These are phyloP conservation scores for Chytriomyces sp. DNA, from an alignment of 192 early-diverging fungal genomes.

Conservation along the genomic window DNA sequence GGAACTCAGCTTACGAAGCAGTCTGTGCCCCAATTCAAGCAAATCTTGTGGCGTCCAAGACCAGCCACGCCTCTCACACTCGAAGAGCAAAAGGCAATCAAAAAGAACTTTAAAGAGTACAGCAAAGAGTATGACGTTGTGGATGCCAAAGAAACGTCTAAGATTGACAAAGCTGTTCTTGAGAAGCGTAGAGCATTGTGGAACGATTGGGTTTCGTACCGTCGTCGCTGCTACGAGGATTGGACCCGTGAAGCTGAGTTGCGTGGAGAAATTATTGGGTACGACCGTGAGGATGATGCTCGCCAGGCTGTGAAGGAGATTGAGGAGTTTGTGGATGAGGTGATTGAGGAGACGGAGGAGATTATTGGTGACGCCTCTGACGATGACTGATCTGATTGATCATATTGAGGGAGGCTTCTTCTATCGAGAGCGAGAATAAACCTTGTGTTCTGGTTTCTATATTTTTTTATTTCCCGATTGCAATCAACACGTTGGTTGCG, in stretches of 20 bases:
- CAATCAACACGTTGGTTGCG: neutral
- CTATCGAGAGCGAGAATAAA: neutral
- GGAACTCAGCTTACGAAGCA: conserved; percentile 81
- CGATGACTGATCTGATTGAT: neutral
- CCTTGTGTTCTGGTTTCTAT: neutral
- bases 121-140: conserved; percentile 86
- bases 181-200: conserved; percentile 75
- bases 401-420: neutral
- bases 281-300: conserved; percentile 30
- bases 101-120: conserved; percentile 92
- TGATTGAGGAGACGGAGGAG: conserved; percentile 77
- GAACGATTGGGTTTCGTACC: conserved; percentile 86
- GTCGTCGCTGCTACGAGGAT: conserved; percentile 63
- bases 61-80: conserved; percentile 78
- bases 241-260: conserved; percentile 63
- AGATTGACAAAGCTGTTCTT: conserved; percentile 75
- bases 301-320: conserved; percentile 71
- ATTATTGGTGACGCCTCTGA: conserved; percentile 29
- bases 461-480: neutral
- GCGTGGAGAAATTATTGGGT: conserved; percentile 61
- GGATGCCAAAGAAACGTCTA: conserved; percentile 76
- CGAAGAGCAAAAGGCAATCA: conserved; percentile 83
- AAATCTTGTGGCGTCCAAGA: conserved; percentile 94
- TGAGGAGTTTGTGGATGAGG: conserved; percentile 87
- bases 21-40: conserved; percentile 81